Base-by-base conservation (phyloP, 2,329 filamentous ascomycete species). In the Sporothrix protearum region DNA sequence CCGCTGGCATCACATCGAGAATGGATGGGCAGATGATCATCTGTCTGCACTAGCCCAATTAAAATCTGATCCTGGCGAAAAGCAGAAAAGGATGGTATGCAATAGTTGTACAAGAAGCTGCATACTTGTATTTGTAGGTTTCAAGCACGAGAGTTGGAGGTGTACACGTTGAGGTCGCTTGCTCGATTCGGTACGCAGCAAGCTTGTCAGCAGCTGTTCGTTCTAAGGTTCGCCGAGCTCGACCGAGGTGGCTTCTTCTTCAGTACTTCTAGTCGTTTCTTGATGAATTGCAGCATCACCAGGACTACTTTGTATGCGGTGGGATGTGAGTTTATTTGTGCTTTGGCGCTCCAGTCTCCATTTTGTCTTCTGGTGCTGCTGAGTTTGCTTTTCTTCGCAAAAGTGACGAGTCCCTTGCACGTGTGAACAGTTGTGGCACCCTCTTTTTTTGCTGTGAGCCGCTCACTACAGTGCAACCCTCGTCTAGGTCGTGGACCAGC, bases 1-100 rank as follows among this genome's bases (percentile, higher is more conserved):
- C 25, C 28, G 51, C 25, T 69, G 51, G 53, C 53, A 59, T 57
- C 51, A 61, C 53, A 63, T 19, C 42, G n/a, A 28, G 28, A 51
- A 45, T 28, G 28, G 55, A 51, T 33, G 68, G 59, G 19, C 53
- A 70, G 68, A 47, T 57, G 68, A 70, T 70, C 55, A 39, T 63
- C 68, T 51, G 28, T 16, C 45, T 33, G 28, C 22, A 70, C 42
- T 63, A 33, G 45, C 30, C 55, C 45, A 61, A 49, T 61, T 19
- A 28, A 33, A 57, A 9, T 19, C 39, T 53, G 42, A 59, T 49
- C 42, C 22, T 33, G 28, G 28, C 16, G 39, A 47, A 22, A n/a
- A 33, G 42, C 42, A 33, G 36, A 42, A 28, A 55, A 10, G 30
- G 42, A 28, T 25, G 42, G 22, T 42, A 49, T 61, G 51, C 51